phyloP scores from a whole-genome alignment of 176 grass and related monocot genomes.

The Hordeum marinum region DNA sequence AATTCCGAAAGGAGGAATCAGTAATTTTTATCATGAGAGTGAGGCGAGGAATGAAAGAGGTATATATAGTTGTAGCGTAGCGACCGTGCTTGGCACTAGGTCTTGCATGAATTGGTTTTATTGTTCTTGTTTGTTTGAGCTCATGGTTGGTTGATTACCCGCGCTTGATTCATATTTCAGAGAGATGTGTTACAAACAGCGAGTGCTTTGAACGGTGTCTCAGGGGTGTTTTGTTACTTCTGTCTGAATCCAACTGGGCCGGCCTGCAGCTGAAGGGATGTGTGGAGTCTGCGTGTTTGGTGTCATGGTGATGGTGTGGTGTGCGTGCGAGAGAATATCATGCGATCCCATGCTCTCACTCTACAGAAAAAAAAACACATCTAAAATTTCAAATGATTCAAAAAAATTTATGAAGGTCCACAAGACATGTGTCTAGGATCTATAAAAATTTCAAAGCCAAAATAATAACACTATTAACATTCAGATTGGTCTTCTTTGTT shows the following conservation, averaged over 20 bases:
- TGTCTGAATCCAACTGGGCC: not conserved
- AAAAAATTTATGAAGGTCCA: too few relatives aligned
- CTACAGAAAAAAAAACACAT: too few relatives aligned
- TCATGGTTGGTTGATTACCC: not conserved
- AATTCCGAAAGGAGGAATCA: not conserved
- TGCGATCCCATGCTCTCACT: too few relatives aligned
- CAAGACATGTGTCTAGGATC: too few relatives aligned
- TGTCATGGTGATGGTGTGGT: too few relatives aligned
- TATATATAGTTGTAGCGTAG: slow-evolving; percentile 35
- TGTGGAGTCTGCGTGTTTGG: not conserved
- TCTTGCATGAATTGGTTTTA: not conserved
- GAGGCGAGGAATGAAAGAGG: not conserved
- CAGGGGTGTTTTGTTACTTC: not conserved
- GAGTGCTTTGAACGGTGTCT: not conserved
- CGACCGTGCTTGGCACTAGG: not conserved
- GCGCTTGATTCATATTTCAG: not conserved
- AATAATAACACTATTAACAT: too few relatives aligned
- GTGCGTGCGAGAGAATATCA: too few relatives aligned
- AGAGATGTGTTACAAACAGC: not conserved
- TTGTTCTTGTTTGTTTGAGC: not conserved
- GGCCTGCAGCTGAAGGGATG: not conserved
- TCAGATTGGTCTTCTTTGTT: too few relatives aligned
- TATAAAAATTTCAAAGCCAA: too few relatives aligned
- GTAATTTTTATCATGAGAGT: slow-evolving; percentile 7
- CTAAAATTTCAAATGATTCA: too few relatives aligned